phyloP scores from a whole-genome alignment of 371 early-diverging fungal genomes.

The Coelomomyces lativittatus region DNA sequence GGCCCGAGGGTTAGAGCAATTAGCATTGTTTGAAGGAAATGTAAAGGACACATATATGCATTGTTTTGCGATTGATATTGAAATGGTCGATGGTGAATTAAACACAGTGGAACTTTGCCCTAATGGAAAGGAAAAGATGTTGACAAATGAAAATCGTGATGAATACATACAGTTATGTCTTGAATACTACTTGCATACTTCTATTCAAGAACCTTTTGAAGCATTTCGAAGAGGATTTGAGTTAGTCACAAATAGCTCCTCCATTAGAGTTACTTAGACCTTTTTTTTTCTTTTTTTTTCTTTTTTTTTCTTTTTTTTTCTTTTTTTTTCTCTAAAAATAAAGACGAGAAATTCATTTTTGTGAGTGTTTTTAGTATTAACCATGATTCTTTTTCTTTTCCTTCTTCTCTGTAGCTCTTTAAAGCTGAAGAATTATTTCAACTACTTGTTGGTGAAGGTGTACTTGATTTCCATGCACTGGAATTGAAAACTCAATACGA shows the following conservation, averaged over 20 bases:
- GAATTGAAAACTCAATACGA: constrained; percentile 71
- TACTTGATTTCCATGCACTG: constrained; percentile 67
- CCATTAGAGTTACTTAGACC: too few relatives aligned
- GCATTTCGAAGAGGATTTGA: not conserved
- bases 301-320: constrained; percentile 50
- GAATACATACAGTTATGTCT: not conserved
- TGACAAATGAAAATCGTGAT: not conserved
- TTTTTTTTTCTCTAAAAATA: constrained; percentile 53
- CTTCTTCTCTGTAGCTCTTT: constrained; percentile 40
- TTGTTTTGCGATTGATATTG: constrained; percentile 50
- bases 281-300: constrained; percentile 41
- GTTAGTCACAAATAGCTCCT: not conserved
- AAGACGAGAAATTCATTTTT: constrained; percentile 69
- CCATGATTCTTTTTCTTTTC: constrained; percentile 12
- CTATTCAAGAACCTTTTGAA: not conserved
- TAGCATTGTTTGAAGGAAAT: constrained; percentile 32
- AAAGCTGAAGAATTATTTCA: constrained; percentile 85
- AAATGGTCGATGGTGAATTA: constrained; percentile 42
- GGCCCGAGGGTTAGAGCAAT: constrained; percentile 38
- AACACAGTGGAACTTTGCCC: constrained; percentile 5
- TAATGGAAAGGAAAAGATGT: not conserved
- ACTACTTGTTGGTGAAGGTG: constrained; percentile 79
- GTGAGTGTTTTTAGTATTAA: constrained; percentile 68
- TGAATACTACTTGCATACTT: not conserved
- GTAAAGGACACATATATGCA: constrained; percentile 40